Evolutionary conservation across 306 rosid species (phyloP), one percentile per base, ranked within the genome.

Genomic region (Fagus sylvatica): DNA sequence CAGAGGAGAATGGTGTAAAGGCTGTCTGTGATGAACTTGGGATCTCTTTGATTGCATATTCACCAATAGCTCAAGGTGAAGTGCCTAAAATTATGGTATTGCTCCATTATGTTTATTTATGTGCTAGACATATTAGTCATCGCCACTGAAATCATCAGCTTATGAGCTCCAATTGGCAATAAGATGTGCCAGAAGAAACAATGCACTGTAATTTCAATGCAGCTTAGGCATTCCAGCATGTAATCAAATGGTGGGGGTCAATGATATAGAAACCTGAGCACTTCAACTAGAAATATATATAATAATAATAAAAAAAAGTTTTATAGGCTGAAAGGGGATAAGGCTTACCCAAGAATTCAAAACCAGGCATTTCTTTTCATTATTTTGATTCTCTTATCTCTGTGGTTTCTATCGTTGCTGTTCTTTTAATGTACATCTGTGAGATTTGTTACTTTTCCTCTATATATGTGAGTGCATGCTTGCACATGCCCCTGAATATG

Each of bases 1-100:
- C 98, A 0, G 98, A 95, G 84, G 89, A 89, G 85, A 93, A 91
- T 0, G 99, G 98, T 72, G 93, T 93, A 68, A 95, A 93, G 87
- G 84, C 88, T 48, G 73, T 93, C 60, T 91, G 99, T 51, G 96
- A 95, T 73, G 97, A 95, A 86, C 99, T 95, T 40, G 99, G 99
- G 77, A 69, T 95, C 70, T 81, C 98, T 77, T 67, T 95, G 82
- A 95, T 95, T 73, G 99, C 98, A 64, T 91, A 95, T 87, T 91
- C 98, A 37, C 99, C 98, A 41, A 93, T 95, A 75, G 99, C 96
- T 81, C 98, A 95, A 84, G 99, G 99, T 88, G 11, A 79, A 64
- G 54, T 57, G 17, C 43, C 19, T 39, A 36, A 6, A 9, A 69
- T 33, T 51, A 9, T 32, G 53, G 34, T 53, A 66, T 40, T 69